These are phyloP conservation scores for Bacidia gigantensis DNA, from an alignment of 495 filamentous ascomycete species.

Conservation along the genomic window DNA sequence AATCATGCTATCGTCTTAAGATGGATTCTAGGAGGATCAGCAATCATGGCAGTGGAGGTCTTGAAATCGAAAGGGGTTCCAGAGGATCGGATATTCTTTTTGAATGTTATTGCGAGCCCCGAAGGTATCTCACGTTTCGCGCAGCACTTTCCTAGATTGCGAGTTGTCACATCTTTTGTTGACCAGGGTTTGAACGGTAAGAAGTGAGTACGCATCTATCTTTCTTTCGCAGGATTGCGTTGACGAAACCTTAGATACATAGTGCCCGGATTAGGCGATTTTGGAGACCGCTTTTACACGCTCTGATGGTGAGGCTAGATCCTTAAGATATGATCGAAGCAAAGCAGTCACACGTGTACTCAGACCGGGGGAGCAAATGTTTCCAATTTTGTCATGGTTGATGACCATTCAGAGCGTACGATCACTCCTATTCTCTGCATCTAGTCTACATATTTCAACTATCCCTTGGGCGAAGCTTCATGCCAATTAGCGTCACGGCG, in stretches of 20 bases:
- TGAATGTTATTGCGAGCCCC: slow-evolving; percentile 92
- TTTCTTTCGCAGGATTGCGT: slow-evolving; percentile 11
- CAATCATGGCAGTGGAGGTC: slow-evolving; percentile 90
- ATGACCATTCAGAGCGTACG: too few species aligned
- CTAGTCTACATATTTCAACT: too few species aligned
- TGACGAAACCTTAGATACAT: slow-evolving; percentile 59
- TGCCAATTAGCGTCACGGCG: too few species aligned
- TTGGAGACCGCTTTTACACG: slow-evolving; percentile 94
- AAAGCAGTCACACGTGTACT: too few species aligned
- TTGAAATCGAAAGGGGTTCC: slow-evolving; percentile 80
- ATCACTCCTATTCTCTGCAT: too few species aligned
- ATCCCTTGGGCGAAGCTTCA: too few species aligned
- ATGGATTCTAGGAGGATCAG: slow-evolving; percentile 59
- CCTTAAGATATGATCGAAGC: too few species aligned
- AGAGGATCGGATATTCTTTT: slow-evolving; percentile 85
- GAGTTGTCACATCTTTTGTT: slow-evolving; percentile 93
- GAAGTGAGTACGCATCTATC: slow-evolving; percentile 76
- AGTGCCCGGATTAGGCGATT: slow-evolving; percentile 87
- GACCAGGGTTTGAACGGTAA: slow-evolving; percentile 91
- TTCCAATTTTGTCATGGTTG: too few species aligned
- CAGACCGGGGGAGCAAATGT: too few species aligned
- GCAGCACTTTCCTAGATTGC: slow-evolving; percentile 75
- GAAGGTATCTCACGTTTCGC: slow-evolving; percentile 85
- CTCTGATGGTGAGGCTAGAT: too few species aligned
- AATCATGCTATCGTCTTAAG: neutral